These are phyloP conservation scores for Candida odintsovae DNA, from an alignment of 805 yeast species.

Conservation along the genomic window DNA sequence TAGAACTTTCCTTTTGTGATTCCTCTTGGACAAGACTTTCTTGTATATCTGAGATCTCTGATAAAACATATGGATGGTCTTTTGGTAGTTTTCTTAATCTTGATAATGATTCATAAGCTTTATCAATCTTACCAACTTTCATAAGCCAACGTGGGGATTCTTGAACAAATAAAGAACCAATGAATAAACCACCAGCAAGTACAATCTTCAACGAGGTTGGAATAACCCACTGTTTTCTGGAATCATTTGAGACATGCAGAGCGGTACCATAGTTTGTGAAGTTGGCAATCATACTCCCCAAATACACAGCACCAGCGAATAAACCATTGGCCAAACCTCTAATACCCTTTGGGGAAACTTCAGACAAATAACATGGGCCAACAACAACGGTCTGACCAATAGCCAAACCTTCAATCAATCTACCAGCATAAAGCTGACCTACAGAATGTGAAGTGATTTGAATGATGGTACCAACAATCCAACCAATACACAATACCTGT, in stretches of 20 bases:
- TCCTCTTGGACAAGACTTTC: constrained; percentile 34
- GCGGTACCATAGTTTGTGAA: constrained; percentile 49
- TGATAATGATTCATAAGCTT: constrained; percentile 37
- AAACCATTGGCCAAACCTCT: constrained; percentile 48
- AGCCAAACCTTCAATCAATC: constrained; percentile 49
- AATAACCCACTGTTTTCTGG: constrained; percentile 43
- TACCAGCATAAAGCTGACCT: constrained; percentile 51
- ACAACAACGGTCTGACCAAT: constrained; percentile 53
- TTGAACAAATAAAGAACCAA: constrained; percentile 37
- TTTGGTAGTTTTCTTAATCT: constrained; percentile 38
- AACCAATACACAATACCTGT: constrained; percentile 35
- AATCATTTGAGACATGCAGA: constrained; percentile 31
- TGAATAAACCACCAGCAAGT: constrained; percentile 39
- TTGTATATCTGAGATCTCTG: constrained; percentile 46
- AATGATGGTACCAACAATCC: constrained; percentile 42
- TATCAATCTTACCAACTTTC: constrained; percentile 32
- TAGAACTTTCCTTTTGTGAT: constrained; percentile 17
- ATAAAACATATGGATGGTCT: constrained; percentile 43
- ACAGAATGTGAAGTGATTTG: constrained; percentile 40
- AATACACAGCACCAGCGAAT: constrained; percentile 53
- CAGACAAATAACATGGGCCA: constrained; percentile 51
- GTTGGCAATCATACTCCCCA: constrained; percentile 46
- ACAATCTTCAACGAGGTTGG: constrained; percentile 45
- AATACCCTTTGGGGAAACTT: constrained; percentile 45
- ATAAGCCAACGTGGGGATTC: constrained; percentile 46